Conservation (phyloP, 768 basidiomycete genomes). For the Roridomyces roridus region DNA sequence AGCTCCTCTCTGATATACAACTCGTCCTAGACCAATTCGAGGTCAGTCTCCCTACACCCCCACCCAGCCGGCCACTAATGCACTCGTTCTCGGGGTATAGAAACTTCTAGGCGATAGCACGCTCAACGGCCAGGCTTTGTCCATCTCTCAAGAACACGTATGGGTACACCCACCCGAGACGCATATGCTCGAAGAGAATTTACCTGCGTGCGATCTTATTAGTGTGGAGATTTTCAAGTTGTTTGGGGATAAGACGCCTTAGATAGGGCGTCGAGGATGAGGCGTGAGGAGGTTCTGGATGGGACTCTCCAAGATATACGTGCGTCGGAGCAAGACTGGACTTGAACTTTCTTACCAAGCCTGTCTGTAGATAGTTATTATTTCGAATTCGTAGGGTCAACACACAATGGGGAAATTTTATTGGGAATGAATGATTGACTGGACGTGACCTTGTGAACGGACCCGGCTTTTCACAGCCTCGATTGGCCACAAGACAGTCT, state of each 20-base stretch:
- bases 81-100: background rate
- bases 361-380: too few relatives aligned
- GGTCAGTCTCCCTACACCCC: background rate
- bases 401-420: too few relatives aligned
- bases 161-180: constrained; percentile 23
- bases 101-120: constrained; percentile 22
- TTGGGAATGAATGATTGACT: too few relatives aligned
- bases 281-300: too few relatives aligned
- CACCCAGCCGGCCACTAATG: background rate
- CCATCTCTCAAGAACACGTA: constrained; percentile 18
- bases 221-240: constrained; percentile 24
- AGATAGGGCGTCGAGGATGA: too few relatives aligned
- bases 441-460: too few relatives aligned
- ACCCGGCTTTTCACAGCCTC: too few relatives aligned
- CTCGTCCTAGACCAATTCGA: constrained; percentile 21
- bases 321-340: too few relatives aligned
- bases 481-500: too few relatives aligned
- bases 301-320: too few relatives aligned
- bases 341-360: too few relatives aligned
- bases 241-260: constrained; percentile 18
- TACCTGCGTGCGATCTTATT: constrained; percentile 21
- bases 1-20: constrained; percentile 16
- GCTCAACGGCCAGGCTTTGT: constrained; percentile 21
- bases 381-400: too few relatives aligned
- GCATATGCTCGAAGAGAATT: constrained; percentile 17